Evolutionary conservation across 129 eudicot genomes (phyloP).

Genomic region (Flaveria robusta): DNA sequence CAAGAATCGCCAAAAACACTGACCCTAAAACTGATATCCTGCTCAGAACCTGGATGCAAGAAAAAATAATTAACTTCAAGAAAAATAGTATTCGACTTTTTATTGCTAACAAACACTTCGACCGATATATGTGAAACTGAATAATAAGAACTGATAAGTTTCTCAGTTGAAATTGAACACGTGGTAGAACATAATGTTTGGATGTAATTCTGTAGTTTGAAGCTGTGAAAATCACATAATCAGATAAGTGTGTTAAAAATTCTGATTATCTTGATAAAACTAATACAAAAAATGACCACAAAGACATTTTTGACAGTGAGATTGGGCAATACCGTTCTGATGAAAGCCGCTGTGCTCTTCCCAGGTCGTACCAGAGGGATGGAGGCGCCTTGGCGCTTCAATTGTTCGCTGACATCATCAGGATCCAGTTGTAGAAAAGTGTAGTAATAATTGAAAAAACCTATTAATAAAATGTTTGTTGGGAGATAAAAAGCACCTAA

Average conservation of each 20-base stretch:
- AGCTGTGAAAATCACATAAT: no score
- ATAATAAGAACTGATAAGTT: no score
- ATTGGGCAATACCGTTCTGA: slow-evolving; percentile 65
- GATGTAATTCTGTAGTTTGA: no score
- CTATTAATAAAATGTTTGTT: slow-evolving; percentile 81
- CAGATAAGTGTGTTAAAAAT: no score
- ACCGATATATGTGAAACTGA: neutral
- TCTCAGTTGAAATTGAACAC: no score
- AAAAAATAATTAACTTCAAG: slow-evolving; percentile 4
- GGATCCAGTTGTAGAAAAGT: slow-evolving; percentile 98
- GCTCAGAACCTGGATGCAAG: slow-evolving; percentile 68
- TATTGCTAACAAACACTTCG: neutral
- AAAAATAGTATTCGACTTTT: neutral
- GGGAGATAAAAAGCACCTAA: slow-evolving; percentile 89
- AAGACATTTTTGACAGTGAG: neutral
- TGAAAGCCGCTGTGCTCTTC: slow-evolving; percentile 85
- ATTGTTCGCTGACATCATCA: slow-evolving; percentile 95
- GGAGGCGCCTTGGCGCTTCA: slow-evolving; percentile 99
- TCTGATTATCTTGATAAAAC: no score
- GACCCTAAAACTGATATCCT: slow-evolving; percentile 98
- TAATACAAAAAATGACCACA: neutral
- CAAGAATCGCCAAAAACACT: slow-evolving; percentile 91
- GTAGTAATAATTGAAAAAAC: slow-evolving; percentile 96
- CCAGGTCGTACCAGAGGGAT: slow-evolving; percentile 99
- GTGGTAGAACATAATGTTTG: no score